Evolutionary conservation across 495 filamentous ascomycete genomes (phyloP), one percentile per base, ranked within the genome.

Genomic region (Hypoxylon crocopeplum): DNA sequence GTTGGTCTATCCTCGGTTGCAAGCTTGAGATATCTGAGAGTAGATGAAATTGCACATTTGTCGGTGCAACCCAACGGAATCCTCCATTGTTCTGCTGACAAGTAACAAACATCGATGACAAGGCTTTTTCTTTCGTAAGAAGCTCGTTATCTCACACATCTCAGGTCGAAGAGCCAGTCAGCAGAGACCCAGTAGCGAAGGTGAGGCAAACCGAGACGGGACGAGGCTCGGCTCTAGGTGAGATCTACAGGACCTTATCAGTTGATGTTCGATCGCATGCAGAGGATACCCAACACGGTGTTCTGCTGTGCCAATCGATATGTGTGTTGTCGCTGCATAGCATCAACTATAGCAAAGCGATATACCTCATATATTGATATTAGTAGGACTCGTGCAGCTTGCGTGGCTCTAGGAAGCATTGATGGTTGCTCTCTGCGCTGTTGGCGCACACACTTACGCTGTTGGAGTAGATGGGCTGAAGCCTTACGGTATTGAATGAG

Each of bases 161-260:
- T 30, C 24, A 27, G 24, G 3, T 27, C 24, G n/a, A n/a, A n/a
- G n/a, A 1, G 22, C 29, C 33, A 16, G 21, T 29, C 15, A 36
- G 39, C 17, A 17, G 1, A 44, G 25, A 30, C 13, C 21, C 16
- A 22, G 34, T 50, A 44, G 25, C 11, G 34, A 41, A 42, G 21
- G 29, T 25, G 13, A 51, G 46, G 29, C 32, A 42, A 52, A 42
- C 17, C 2, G 13, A 39, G 25, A 36, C 21, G 48, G 40, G 39
- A 33, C 41, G 56, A 59, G 48, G 41, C 48, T 48, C 29, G 25
- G n/a, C 24, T 4, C 24, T 27, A 27, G 15, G 22, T 27, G 33
- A 10, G 56, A 52, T 46, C 48, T 51, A 39, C 51, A 62, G 49
- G 37, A 55, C 58, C 15, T 24, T 19, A 15, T 45, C 44, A 48